phyloP scores from a whole-genome alignment of 1,284 basidiomycete species.

The Sanghuangporus sanghuang region DNA sequence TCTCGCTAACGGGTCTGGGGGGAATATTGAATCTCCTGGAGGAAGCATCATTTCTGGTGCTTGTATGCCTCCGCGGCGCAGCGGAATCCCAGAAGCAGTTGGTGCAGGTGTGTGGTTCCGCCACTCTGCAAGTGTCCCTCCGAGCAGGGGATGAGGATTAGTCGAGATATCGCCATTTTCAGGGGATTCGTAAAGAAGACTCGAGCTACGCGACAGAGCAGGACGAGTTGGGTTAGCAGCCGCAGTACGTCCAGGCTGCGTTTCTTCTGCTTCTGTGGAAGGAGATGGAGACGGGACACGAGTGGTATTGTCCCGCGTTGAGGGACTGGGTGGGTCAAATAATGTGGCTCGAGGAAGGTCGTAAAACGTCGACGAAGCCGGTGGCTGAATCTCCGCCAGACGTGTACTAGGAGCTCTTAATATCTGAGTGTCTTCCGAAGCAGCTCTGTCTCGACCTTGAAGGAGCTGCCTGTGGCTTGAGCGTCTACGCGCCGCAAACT shows the following conservation, averaged over 20 bases:
- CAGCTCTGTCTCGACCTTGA: neutral
- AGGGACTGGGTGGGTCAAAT: conserved; percentile 14
- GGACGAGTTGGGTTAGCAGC: neutral
- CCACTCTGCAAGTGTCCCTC: neutral
- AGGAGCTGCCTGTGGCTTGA: conserved; percentile 3
- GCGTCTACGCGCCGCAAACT: conserved; percentile 18
- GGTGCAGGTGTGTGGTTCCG: neutral
- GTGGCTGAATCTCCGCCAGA: neutral
- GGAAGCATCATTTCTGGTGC: conserved; percentile 50
- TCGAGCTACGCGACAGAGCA: neutral
- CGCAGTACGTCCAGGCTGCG: neutral
- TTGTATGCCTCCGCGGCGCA: conserved; percentile 54
- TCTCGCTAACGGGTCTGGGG: neutral
- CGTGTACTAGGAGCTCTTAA: neutral
- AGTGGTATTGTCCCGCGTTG: neutral
- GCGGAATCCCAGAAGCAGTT: conserved; percentile 25
- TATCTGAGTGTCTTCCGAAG: neutral
- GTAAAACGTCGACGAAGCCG: neutral
- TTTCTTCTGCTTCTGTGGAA: conserved; percentile 1
- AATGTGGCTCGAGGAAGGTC: conserved; percentile 10
- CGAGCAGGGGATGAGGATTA: neutral
- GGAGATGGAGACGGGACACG: conserved; percentile 1
- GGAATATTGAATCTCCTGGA: neutral
- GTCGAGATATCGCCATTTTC: neutral
- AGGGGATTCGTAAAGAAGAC: neutral